Conservation (phyloP, 768 basidiomycete genomes). For the Lactarius sp. region DNA sequence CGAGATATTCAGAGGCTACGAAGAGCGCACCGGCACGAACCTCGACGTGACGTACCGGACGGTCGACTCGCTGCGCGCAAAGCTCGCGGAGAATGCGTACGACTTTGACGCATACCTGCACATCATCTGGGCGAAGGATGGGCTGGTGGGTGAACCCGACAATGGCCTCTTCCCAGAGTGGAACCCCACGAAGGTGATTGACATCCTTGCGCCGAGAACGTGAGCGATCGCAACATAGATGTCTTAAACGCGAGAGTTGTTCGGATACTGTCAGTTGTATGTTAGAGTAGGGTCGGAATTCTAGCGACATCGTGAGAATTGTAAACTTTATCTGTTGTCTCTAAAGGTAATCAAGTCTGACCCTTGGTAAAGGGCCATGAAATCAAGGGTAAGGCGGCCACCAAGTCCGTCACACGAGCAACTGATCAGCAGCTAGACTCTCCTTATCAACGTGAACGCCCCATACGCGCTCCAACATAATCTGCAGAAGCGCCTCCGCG, state of each 20-base stretch:
- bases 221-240: background rate
- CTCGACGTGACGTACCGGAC: slow-evolving; percentile 18
- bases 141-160: slow-evolving; percentile 13
- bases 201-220: slow-evolving; percentile 3
- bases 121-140: slow-evolving; percentile 11
- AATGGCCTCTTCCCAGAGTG: slow-evolving; percentile 25
- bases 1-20: slow-evolving; percentile 23
- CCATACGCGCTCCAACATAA: slow-evolving; percentile 57
- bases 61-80: slow-evolving; percentile 14
- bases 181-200: slow-evolving; percentile 26
- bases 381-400: background rate
- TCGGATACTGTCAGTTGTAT: background rate
- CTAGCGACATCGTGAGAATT: background rate
- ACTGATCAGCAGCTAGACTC: background rate
- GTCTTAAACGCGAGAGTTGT: background rate
- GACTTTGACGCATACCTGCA: slow-evolving; percentile 23
- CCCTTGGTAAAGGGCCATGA: background rate
- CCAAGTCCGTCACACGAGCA: slow-evolving; percentile 1
- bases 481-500: slow-evolving; percentile 40
- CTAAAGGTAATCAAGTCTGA: background rate
- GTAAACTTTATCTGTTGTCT: background rate
- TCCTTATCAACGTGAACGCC: slow-evolving; percentile 28
- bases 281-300: background rate
- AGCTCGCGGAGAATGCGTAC: slow-evolving; percentile 15
- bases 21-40: slow-evolving; percentile 21